These are phyloP conservation scores for Polygonum maritimum DNA, from an alignment of 148 eudicot species.

Conservation along the genomic window DNA sequence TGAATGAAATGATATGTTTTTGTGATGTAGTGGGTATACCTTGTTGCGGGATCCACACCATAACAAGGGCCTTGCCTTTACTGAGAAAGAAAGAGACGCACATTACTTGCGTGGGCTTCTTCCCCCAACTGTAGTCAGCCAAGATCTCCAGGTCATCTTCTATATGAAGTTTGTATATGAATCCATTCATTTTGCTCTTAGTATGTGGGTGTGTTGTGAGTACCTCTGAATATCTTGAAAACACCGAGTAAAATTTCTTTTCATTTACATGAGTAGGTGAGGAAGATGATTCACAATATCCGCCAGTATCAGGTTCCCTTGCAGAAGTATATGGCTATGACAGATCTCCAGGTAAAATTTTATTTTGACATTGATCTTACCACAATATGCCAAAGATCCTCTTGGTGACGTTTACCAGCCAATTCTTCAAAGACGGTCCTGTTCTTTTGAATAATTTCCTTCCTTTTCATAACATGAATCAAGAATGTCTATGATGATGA, in stretches of 20 bases:
- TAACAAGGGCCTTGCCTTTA: slow-evolving; percentile 90
- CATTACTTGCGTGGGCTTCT: slow-evolving; percentile 92
- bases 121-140: slow-evolving; percentile 69
- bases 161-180: not conserved
- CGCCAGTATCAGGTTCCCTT: slow-evolving; percentile 92
- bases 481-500: not conserved
- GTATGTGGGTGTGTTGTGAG: not conserved
- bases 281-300: slow-evolving; percentile 75
- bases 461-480: not conserved
- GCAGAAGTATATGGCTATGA: slow-evolving; percentile 95
- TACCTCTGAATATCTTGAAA: not conserved
- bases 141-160: slow-evolving; percentile 62
- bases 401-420: not conserved
- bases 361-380: not conserved
- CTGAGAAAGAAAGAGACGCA: slow-evolving; percentile 86
- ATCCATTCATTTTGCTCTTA: not conserved
- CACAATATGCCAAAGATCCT: not conserved
- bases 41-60: slow-evolving; percentile 91
- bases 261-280: slow-evolving; percentile 39
- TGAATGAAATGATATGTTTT: not conserved
- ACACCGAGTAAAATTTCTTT: not conserved
- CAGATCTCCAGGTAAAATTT: slow-evolving; percentile 83
- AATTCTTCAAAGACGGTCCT: not conserved
- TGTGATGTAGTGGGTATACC: slow-evolving; percentile 64
- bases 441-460: not conserved